These are phyloP conservation scores for Mikania micrantha DNA, from an alignment of 129 eudicot species.

Conservation along the genomic window DNA sequence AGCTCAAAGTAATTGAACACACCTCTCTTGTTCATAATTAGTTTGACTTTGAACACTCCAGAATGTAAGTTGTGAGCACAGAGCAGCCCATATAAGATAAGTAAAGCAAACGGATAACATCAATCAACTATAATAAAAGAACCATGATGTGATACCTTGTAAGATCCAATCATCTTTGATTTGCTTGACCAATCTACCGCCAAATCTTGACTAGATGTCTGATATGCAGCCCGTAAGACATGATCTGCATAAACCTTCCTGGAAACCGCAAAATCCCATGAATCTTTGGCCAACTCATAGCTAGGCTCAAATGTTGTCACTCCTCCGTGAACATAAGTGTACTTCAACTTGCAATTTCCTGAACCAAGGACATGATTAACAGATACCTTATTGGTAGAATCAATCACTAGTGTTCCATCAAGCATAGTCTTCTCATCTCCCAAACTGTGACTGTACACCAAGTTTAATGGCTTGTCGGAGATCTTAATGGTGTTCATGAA, in stretches of 20 bases:
- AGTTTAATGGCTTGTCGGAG: constrained; percentile 69
- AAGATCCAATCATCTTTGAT: constrained; percentile 57
- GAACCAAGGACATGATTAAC: constrained; percentile 69
- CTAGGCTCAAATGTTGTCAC: constrained; percentile 79
- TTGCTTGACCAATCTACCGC: constrained; percentile 72
- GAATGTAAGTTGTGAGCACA: neutral
- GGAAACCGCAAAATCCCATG: constrained; percentile 79
- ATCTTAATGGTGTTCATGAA: constrained; percentile 80
- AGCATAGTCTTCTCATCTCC: constrained; percentile 62
- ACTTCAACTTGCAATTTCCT: constrained; percentile 60
- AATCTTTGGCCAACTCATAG: constrained; percentile 63
- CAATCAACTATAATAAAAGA: neutral
- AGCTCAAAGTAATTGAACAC: too few relatives aligned
- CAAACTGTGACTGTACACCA: constrained; percentile 65
- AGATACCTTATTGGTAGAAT: constrained; percentile 77
- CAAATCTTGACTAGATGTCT: constrained; percentile 56
- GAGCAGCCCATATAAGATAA: neutral
- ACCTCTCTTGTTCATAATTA: neutral
- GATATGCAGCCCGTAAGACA: constrained; percentile 62
- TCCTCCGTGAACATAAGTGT: constrained; percentile 63
- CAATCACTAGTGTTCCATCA: constrained; percentile 78
- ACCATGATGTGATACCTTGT: constrained; percentile 51
- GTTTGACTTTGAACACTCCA: neutral
- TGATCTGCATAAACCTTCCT: constrained; percentile 60
- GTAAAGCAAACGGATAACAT: neutral